Conservation (phyloP, 805 yeast genomes). For the Monosporozyma yasuniensis region DNA sequence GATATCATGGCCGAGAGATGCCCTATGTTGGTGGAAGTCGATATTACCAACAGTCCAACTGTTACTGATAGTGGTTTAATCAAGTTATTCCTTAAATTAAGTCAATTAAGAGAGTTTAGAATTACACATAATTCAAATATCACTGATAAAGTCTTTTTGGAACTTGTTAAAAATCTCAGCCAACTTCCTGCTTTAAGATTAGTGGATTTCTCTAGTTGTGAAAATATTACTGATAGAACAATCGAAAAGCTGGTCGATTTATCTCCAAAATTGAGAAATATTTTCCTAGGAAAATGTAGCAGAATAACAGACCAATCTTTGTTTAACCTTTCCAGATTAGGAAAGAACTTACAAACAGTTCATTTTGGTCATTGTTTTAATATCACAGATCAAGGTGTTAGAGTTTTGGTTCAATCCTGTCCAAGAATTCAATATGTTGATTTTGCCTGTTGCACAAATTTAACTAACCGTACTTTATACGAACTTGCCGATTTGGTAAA, state of each 20-base stretch:
- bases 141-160: slow-evolving; percentile 52
- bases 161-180: slow-evolving; percentile 24
- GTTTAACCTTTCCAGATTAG: slow-evolving; percentile 60
- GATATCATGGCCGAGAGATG: slow-evolving; percentile 58
- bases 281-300: slow-evolving; percentile 81
- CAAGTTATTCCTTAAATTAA: slow-evolving; percentile 47
- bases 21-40: slow-evolving; percentile 78
- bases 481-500: slow-evolving; percentile 71
- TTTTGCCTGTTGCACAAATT: slow-evolving; percentile 85
- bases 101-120: slow-evolving; percentile 77
- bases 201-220: slow-evolving; percentile 78
- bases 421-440: slow-evolving; percentile 86
- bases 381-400: slow-evolving; percentile 84
- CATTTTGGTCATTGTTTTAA: slow-evolving; percentile 91
- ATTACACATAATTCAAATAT: slow-evolving; percentile 64
- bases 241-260: slow-evolving; percentile 60
- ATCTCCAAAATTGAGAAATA: slow-evolving; percentile 83
- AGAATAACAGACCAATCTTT: slow-evolving; percentile 77
- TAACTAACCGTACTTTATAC: slow-evolving; percentile 73
- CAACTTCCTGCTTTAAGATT: slow-evolving; percentile 59
- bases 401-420: slow-evolving; percentile 63
- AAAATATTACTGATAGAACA: slow-evolving; percentile 67
- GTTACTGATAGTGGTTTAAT: slow-evolving; percentile 58
- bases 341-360: slow-evolving; percentile 73
- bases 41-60: slow-evolving; percentile 71